These are phyloP conservation scores for Neurospora sp. DNA, from an alignment of 495 filamentous ascomycete genomes.

Conservation along the genomic window DNA sequence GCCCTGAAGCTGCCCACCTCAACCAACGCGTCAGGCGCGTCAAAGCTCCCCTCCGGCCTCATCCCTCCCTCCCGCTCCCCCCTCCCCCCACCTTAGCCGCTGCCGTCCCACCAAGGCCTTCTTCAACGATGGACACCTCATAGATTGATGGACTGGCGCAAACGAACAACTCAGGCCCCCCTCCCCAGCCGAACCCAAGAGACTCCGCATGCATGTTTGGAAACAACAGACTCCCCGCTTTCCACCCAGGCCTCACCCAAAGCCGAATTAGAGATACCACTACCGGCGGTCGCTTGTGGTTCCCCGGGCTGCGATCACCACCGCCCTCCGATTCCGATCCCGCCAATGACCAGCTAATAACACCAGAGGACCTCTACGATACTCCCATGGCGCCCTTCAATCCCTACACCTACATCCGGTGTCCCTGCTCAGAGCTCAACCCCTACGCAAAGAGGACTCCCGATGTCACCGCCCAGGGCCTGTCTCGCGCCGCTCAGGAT, in stretches of 20 bases:
- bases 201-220: not conserved
- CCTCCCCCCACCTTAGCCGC: not conserved
- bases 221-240: not conserved
- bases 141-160: not conserved
- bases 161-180: not conserved
- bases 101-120: not conserved
- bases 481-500: slow-evolving; percentile 38
- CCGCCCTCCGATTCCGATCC: not conserved
- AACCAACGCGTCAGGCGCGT: slow-evolving; percentile 5
- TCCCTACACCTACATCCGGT: slow-evolving; percentile 87
- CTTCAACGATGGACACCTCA: not conserved
- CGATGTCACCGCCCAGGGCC: not conserved
- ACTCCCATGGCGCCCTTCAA: slow-evolving; percentile 59
- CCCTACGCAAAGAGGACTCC: not conserved
- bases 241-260: not conserved
- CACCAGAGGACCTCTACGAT: not conserved
- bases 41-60: slow-evolving; percentile 19
- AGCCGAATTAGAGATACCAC: not conserved
- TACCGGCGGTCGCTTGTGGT: not conserved
- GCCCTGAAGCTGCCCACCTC: not conserved
- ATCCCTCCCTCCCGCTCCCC: not conserved
- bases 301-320: not conserved
- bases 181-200: not conserved
- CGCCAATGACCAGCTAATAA: not conserved
- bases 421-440: slow-evolving; percentile 64